Evolutionary conservation across 257 asterid genomes (phyloP).

Genomic region (Penstemon davidsonii): DNA sequence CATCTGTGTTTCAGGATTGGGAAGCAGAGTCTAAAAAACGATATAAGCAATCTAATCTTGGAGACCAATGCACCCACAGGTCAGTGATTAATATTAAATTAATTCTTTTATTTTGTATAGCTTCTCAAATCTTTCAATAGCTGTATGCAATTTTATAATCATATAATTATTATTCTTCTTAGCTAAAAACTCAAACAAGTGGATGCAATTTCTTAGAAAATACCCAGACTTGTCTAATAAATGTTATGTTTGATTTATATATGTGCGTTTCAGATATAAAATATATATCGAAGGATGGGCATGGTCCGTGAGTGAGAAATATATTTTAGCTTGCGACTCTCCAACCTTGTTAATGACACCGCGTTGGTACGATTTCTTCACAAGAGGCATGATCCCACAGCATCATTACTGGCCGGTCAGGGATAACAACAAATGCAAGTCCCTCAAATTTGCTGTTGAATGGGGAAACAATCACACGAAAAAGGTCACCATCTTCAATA

Average conservation of each 20-base stretch:
- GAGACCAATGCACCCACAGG: constrained; percentile 71
- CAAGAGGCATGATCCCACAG: constrained; percentile 73
- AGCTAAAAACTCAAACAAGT: too few species aligned
- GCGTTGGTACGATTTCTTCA: constrained; percentile 77
- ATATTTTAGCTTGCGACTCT: constrained; percentile 80
- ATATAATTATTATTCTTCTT: too few species aligned
- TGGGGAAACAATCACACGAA: constrained; percentile 77
- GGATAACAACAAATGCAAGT: constrained; percentile 61
- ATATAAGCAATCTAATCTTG: constrained; percentile 55
- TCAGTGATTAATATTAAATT: constrained; percentile 14
- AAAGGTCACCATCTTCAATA: constrained; percentile 39
- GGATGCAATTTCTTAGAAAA: too few species aligned
- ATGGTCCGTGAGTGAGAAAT: constrained; percentile 90
- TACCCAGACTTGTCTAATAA: too few species aligned
- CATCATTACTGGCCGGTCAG: constrained; percentile 83
- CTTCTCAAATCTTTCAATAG: too few species aligned
- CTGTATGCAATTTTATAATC: too few species aligned
- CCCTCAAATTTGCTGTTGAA: constrained; percentile 81
- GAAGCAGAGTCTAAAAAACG: constrained; percentile 47
- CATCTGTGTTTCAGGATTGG: constrained; percentile 53
- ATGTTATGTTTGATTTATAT: too few species aligned
- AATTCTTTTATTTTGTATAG: too few species aligned
- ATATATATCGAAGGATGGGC: constrained; percentile 88
- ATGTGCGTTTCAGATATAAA: constrained; percentile 53
- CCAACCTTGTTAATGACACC: constrained; percentile 66